A percentile compares a stretch with the other conserved stretches of the same genome.
Evolutionary conservation across 495 filamentous ascomycete genomes (phyloP).

Genomic region (Pyrenopolyporus hunteri): DNA sequence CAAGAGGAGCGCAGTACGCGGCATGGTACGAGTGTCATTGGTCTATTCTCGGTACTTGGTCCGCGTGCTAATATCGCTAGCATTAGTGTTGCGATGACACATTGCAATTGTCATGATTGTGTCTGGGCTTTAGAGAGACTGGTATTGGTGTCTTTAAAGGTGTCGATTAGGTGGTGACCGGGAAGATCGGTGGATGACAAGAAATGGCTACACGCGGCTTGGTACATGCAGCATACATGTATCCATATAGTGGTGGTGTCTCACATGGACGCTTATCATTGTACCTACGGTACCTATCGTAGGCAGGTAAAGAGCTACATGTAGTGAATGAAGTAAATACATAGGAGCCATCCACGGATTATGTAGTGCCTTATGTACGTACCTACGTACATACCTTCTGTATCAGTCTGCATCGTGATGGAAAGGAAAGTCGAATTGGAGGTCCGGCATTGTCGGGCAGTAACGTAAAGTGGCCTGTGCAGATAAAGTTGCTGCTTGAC

Average conservation of each 20-base stretch:
- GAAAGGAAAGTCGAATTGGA: neutral
- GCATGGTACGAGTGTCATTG: conserved; percentile 10
- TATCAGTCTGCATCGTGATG: neutral
- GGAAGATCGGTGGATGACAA: neutral
- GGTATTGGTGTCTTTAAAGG: neutral
- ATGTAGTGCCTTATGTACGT: neutral
- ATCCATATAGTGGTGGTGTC: too few relatives aligned
- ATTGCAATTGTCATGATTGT: neutral
- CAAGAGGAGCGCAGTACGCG: conserved; percentile 18
- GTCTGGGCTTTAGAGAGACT: neutral
- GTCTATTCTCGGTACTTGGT: conserved; percentile 3
- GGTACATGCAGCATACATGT: too few relatives aligned
- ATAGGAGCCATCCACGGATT: too few relatives aligned
- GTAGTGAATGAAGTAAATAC: too few relatives aligned
- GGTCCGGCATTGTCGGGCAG: neutral
- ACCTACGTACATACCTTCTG: neutral
- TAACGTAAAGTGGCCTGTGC: neutral
- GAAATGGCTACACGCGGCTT: too few relatives aligned
- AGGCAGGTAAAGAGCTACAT: too few relatives aligned
- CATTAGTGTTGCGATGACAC: neutral
- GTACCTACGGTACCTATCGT: too few relatives aligned
- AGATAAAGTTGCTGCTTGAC: neutral
- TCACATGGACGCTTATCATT: too few relatives aligned
- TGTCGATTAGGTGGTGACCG: neutral
- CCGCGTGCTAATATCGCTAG: neutral